These are phyloP conservation scores for Samsoniella hepiali DNA, from an alignment of 2,329 filamentous ascomycete species.

Conservation along the genomic window DNA sequence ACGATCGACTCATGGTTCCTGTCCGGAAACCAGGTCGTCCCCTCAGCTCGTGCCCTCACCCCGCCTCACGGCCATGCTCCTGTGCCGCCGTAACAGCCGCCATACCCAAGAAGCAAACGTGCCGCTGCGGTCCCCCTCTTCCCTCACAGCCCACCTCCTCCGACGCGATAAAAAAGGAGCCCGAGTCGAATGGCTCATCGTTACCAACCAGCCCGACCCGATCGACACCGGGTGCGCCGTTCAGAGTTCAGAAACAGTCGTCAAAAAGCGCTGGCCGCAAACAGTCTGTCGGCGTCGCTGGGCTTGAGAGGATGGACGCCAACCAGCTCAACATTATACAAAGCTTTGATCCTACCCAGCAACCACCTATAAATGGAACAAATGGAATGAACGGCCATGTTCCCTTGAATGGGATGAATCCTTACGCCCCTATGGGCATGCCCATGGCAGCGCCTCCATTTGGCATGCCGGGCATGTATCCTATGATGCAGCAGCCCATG, in stretches of 20 bases:
- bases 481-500: conserved; percentile 33
- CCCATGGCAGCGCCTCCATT: conserved; percentile 27
- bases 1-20: conserved; percentile 65
- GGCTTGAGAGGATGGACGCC: conserved; percentile 52
- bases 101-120: conserved; percentile 57
- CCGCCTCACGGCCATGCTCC: conserved; percentile 57
- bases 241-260: conserved; percentile 45
- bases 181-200: conserved; percentile 23
- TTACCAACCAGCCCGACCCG: conserved; percentile 33
- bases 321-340: conserved; percentile 48
- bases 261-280: conserved; percentile 40
- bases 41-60: conserved; percentile 66
- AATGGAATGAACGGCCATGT: conserved; percentile 16
- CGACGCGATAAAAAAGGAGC: conserved; percentile 27
- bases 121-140: conserved; percentile 44
- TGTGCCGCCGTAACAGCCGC: conserved; percentile 63
- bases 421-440: conserved; percentile 31
- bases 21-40: conserved; percentile 71
- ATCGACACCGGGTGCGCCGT: conserved; percentile 31
- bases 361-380: conserved; percentile 19
- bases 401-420: conserved; percentile 24
- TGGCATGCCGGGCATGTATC: conserved; percentile 29
- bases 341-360: conserved; percentile 29
- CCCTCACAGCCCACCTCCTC: conserved; percentile 23
- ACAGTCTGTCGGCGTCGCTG: conserved; percentile 47